Evolutionary conservation across 306 rosid species (phyloP).

Genomic region (Aeschynomene evenia): DNA sequence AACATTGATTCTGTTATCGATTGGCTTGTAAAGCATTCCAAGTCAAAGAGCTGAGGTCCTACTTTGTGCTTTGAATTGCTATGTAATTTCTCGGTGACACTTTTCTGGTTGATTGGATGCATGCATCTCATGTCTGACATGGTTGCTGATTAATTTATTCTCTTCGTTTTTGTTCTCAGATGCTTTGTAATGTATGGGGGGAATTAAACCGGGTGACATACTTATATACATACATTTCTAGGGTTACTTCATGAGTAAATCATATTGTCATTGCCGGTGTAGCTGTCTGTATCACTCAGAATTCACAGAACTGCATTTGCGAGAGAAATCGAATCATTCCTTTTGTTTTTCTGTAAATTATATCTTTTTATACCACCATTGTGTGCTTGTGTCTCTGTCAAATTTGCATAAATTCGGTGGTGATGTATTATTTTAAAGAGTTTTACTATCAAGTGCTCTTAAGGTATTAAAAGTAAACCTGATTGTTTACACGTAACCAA

Average conservation of each 20-base stretch:
- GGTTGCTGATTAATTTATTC: conserved; percentile 45
- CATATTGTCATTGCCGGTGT: conserved; percentile 22
- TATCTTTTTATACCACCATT: too few relatives aligned
- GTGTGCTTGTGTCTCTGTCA: too few relatives aligned
- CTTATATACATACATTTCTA: conserved; percentile 25
- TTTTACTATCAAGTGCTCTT: too few relatives aligned
- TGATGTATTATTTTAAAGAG: too few relatives aligned
- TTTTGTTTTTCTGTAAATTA: conserved; percentile 25
- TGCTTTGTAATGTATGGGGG: conserved; percentile 33
- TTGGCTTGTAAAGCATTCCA: conserved; percentile 96
- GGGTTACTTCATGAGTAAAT: conserved; percentile 17
- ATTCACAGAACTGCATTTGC: conserved; percentile 19
- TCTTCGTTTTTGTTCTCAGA: conserved; percentile 15
- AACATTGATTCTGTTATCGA: conserved; percentile 86
- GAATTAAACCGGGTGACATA: conserved; percentile 12
- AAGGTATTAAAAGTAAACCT: too few relatives aligned
- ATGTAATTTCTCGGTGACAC: conserved; percentile 43
- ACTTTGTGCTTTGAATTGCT: conserved; percentile 35
- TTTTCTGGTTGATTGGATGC: conserved; percentile 48
- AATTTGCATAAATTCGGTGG: neutral
- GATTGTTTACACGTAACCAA: too few relatives aligned
- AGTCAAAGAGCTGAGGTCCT: conserved; percentile 69
- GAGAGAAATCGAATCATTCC: conserved; percentile 16
- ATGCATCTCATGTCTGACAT: conserved; percentile 48
- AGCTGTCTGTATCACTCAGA: conserved; percentile 22